Evolutionary conservation across 2,329 filamentous ascomycete species (phyloP).

Genomic region (Pseudopithomyces maydicus): DNA sequence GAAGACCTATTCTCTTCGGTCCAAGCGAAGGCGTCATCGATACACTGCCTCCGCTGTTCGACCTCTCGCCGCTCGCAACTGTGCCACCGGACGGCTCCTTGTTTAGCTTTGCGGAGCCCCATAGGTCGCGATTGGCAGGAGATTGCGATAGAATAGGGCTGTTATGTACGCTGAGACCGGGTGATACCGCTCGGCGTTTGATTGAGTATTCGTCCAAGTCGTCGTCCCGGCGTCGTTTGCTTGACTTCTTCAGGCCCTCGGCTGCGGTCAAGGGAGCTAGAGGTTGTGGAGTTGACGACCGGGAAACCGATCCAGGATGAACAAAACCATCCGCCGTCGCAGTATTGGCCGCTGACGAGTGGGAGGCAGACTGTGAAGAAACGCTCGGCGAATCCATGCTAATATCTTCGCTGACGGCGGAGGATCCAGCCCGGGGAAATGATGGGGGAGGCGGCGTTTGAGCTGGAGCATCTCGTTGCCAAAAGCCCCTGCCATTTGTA

Average conservation of each 20-base stretch:
- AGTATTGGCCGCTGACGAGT: slow-evolving; percentile 22
- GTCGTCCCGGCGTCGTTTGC: slow-evolving; percentile 84
- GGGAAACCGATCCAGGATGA: slow-evolving; percentile 32
- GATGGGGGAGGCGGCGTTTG: slow-evolving; percentile 61
- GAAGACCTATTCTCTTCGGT: slow-evolving; percentile 61
- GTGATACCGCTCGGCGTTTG: slow-evolving; percentile 89
- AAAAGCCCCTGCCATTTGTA: slow-evolving; percentile 74
- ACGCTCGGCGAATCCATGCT: slow-evolving; percentile 70
- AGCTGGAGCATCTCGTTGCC: slow-evolving; percentile 71
- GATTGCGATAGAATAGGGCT: slow-evolving; percentile 83
- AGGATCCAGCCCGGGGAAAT: slow-evolving; percentile 61
- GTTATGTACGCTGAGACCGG: slow-evolving; percentile 88
- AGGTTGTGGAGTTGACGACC: slow-evolving; percentile 45
- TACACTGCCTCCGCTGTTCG: slow-evolving; percentile 56
- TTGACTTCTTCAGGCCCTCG: slow-evolving; percentile 49
- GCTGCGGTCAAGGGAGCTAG: slow-evolving; percentile 45
- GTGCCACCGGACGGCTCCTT: slow-evolving; percentile 58
- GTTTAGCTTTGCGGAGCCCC: slow-evolving; percentile 73
- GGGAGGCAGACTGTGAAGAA: slow-evolving; percentile 28
- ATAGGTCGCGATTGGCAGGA: slow-evolving; percentile 76
- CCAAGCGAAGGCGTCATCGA: slow-evolving; percentile 47
- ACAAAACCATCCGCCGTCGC: slow-evolving; percentile 23
- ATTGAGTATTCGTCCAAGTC: slow-evolving; percentile 87
- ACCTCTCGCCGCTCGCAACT: slow-evolving; percentile 56
- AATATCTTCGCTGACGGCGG: slow-evolving; percentile 67